Evolutionary conservation across 2,329 filamentous ascomycete species (phyloP).

Genomic region (Fusarium setosum): DNA sequence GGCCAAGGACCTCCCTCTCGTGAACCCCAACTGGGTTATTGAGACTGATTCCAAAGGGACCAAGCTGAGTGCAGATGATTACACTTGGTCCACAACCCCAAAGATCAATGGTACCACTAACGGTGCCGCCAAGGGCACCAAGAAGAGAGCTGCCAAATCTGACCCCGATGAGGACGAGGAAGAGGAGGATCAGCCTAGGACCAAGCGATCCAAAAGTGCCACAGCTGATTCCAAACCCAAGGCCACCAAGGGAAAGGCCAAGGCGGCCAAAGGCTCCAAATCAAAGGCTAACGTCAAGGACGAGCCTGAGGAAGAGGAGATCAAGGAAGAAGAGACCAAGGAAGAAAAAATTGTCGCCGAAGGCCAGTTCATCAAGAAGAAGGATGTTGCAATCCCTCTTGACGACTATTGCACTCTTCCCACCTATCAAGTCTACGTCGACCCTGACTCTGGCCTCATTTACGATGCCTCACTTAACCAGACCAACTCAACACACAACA

Average conservation of each 20-base stretch:
- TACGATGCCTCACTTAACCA: conserved; percentile 86
- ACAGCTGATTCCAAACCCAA: conserved; percentile 10
- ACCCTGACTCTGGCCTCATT: conserved; percentile 69
- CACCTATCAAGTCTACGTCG: conserved; percentile 71
- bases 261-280: conserved; percentile 36
- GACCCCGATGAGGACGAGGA: conserved; percentile 37
- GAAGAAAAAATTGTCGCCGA: conserved; percentile 53
- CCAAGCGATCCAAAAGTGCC: conserved; percentile 41
- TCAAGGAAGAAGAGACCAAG: conserved; percentile 40
- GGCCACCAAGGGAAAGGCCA: conserved; percentile 24
- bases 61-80: conserved; percentile 40
- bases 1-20: conserved; percentile 62
- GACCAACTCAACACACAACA: conserved; percentile 76
- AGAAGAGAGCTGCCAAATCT: conserved; percentile 41
- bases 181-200: conserved; percentile 40
- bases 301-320: conserved; percentile 46
- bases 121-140: conserved; percentile 27
- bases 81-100: conserved; percentile 43
- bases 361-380: conserved; percentile 59
- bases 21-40: conserved; percentile 71
- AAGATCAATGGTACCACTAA: conserved; percentile 38
- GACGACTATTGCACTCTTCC: conserved; percentile 57
- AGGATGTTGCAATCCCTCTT: conserved; percentile 59
- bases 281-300: conserved; percentile 24
- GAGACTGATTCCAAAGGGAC: conserved; percentile 57